A percentile compares a stretch with the other conserved stretches of the same genome.
These are phyloP conservation scores for Ogataea hybrid DNA, from an alignment of 1,139 yeast species.

Conservation along the genomic window DNA sequence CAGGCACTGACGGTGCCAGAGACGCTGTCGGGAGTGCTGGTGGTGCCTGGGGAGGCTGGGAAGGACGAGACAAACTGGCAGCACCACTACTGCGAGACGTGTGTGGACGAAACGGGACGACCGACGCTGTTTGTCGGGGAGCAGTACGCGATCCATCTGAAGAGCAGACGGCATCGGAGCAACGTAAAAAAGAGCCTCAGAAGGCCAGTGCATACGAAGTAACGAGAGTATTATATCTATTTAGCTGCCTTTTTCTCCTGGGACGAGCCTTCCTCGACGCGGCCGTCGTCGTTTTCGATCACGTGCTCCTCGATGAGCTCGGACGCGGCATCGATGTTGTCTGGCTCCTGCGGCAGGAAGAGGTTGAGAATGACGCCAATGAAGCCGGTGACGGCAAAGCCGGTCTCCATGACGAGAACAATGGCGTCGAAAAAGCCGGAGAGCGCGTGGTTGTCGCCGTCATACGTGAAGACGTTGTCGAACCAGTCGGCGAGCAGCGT, in stretches of 20 bases:
- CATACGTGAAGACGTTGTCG: constrained; percentile 67
- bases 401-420: constrained; percentile 79
- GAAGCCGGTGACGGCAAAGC: constrained; percentile 81
- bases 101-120: too few relatives aligned
- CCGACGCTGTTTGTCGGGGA: too few relatives aligned
- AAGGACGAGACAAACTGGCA: too few relatives aligned
- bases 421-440: constrained; percentile 79
- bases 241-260: constrained; percentile 18
- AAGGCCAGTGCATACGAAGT: constrained; percentile 43
- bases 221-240: constrained; percentile 5
- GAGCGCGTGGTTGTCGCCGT: constrained; percentile 61
- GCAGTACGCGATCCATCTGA: too few relatives aligned
- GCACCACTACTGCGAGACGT: too few relatives aligned
- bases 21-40: too few relatives aligned
- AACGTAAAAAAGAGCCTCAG: constrained; percentile 39
- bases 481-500: constrained; percentile 79
- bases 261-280: constrained; percentile 21
- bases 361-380: constrained; percentile 71
- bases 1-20: too few relatives aligned
- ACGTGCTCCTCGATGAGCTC: constrained; percentile 28
- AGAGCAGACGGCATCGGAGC: constrained; percentile 61
- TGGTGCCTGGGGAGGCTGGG: too few relatives aligned
- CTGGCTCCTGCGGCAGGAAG: constrained; percentile 67
- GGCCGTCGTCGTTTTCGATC: constrained; percentile 15
- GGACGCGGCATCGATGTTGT: constrained; percentile 48